Percentiles rank a stretch among this genome's conserved stretches.
Evolutionary conservation across 495 filamentous ascomycete genomes (phyloP).

Genomic region (Tuber magnatum): DNA sequence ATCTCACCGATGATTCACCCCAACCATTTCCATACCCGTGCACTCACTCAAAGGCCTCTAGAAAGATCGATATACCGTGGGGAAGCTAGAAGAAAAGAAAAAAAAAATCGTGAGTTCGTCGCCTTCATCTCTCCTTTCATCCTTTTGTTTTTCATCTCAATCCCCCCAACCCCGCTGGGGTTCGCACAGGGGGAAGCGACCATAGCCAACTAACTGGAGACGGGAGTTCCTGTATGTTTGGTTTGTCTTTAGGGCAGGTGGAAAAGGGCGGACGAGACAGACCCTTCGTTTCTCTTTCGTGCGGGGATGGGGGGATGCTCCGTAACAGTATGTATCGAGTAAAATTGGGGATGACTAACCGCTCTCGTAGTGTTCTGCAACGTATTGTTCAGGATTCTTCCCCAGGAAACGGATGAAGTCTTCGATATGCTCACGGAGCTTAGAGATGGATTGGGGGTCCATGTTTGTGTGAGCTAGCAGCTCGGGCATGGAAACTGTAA

Average conservation of each 20-base stretch:
- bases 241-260: conserved; percentile 4
- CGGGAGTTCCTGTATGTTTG: conserved; percentile 4
- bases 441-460: conserved; percentile 80
- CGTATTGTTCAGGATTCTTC: conserved; percentile 64
- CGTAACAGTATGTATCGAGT: conserved; percentile 4
- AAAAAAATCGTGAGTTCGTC: not conserved
- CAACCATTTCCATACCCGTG: conserved; percentile 7
- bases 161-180: not conserved
- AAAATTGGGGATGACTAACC: conserved; percentile 30
- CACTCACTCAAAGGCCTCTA: conserved; percentile 41
- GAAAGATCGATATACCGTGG: conserved; percentile 56
- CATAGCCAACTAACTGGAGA: conserved; percentile 6
- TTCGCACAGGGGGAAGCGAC: not conserved
- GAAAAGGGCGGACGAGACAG: not conserved
- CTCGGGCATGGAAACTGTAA: conserved; percentile 77
- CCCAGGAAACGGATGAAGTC: conserved; percentile 75
- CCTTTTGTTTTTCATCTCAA: not conserved
- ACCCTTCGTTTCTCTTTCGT: conserved; percentile 1
- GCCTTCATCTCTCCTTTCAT: not conserved
- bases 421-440: conserved; percentile 76
- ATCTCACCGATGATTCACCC: not conserved
- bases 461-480: conserved; percentile 95
- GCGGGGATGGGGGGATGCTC: not conserved
- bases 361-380: conserved; percentile 67
- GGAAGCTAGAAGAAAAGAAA: conserved; percentile 42